Evolutionary conservation across 495 filamentous ascomycete species (phyloP), one percentile per base, ranked within the genome.

Genomic region (Bryoglossum gracile): DNA sequence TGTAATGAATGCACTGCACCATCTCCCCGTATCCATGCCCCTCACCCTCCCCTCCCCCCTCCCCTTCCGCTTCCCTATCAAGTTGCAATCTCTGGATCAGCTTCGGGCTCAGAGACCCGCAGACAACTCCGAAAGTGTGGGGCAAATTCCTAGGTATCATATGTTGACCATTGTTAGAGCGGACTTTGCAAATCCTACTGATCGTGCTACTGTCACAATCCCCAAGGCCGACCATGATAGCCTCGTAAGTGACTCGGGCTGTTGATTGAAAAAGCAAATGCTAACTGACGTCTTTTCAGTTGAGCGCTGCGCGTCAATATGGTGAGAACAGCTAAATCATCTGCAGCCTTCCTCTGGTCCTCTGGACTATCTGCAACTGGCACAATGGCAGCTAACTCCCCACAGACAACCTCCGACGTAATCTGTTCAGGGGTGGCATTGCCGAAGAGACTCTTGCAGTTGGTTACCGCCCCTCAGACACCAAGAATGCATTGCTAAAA

Each of bases 361-460:
- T 25, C 6, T 46, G 32, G 39, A 47, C 50, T 32, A 60, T 45
- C n/a, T n/a, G n/a, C n/a, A n/a, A n/a, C n/a, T n/a, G n/a, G n/a
- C n/a, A n/a, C n/a, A n/a, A n/a, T 35, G 14, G 18, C 24, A 24
- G 21, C 23, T 53, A 14, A 43, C 24, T 36, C 34, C 17, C 10
- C 4, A 14, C 45, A 87, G 83, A 69, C 46, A 80, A 77, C 44
- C 68, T 89, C 26, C 76, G 70, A 44, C 71, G 69, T 3, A 80
- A 80, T 44, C 74, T 89, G 10, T 64, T 80, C 43, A 71, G 69
- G 43, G 81, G 78, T 24, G 84, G 83, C 2, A 70, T 87, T 42
- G 71, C 73, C 2, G 64, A 71, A 28, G 78, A 81, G 40, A 80
- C 75, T 16, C 64, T 89, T 33, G 69, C 76, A 61, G 80, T 82